Evolutionary conservation across 345 rosid genomes (phyloP).

Genomic region (Leavenworthia alabamica): DNA sequence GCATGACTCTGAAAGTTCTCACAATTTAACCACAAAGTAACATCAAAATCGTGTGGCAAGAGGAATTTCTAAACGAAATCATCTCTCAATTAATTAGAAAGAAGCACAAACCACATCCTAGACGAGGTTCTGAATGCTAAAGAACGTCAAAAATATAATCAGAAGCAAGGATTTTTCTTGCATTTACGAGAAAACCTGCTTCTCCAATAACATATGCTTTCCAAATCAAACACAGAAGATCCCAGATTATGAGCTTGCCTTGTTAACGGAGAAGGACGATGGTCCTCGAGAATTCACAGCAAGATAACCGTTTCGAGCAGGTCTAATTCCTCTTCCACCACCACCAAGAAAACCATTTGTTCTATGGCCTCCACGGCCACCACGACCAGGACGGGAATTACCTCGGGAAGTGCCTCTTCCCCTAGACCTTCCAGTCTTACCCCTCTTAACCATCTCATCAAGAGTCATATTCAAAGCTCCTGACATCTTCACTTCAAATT

Average conservation of each 20-base stretch:
- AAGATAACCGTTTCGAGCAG: conserved; percentile 66
- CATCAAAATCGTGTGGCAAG: conserved; percentile 2
- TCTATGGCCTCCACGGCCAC: conserved; percentile 45
- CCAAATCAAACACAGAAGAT: conserved; percentile 42
- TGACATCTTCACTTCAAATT: conserved; percentile 40
- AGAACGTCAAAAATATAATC: no score
- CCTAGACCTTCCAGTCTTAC: conserved; percentile 47
- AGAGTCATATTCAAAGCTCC: conserved; percentile 73
- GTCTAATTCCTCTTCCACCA: conserved; percentile 60
- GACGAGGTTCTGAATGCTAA: conserved; percentile 11
- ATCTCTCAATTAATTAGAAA: conserved; percentile 17
- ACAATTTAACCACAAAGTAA: conserved; percentile 17
- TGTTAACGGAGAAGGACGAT: conserved; percentile 58
- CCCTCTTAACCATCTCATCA: conserved; percentile 72
- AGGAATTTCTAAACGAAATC: conserved; percentile 16
- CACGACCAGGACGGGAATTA: neutral
- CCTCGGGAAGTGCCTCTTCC: conserved; percentile 49
- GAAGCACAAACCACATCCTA: conserved; percentile 7
- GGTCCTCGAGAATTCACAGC: conserved; percentile 56
- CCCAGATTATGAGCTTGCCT: conserved; percentile 89
- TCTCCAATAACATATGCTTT: conserved; percentile 29
- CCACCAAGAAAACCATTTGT: conserved; percentile 38
- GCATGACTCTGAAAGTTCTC: neutral
- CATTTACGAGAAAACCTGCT: conserved; percentile 35
- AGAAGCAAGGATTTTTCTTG: conserved; percentile 17